A percentile compares a stretch with the other conserved stretches of the same genome.
phyloP scores from a whole-genome alignment of 1,284 basidiomycete species.

The Sporisorium iseilematis-ciliati region DNA sequence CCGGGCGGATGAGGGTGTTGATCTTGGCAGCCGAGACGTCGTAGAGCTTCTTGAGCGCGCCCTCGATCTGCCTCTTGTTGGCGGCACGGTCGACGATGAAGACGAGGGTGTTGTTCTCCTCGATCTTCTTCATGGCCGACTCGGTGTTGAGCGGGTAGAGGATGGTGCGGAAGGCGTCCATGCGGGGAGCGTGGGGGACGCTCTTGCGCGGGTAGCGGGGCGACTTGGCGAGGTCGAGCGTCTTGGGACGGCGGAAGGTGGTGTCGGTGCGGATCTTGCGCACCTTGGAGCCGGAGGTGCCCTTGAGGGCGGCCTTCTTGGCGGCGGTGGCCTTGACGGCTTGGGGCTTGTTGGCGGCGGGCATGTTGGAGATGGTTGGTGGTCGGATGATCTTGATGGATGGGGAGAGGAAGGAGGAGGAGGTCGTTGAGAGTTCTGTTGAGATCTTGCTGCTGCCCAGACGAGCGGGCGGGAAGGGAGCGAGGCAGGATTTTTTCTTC shows the following conservation, averaged over 20 bases:
- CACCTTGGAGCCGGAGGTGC: conserved; percentile 79
- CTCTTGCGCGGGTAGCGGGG: conserved; percentile 96
- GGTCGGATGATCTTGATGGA: conserved; percentile 23
- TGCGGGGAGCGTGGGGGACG: conserved; percentile 91
- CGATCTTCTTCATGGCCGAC: conserved; percentile 84
- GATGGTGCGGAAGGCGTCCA: conserved; percentile 97
- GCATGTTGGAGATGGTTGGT: conserved; percentile 25
- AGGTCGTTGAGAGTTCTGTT: no score
- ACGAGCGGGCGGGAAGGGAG: background rate
- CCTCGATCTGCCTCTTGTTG: conserved; percentile 97
- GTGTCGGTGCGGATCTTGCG: conserved; percentile 89
- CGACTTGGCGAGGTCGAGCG: conserved; percentile 83
- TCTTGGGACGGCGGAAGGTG: conserved; percentile 97
- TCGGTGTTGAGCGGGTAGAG: conserved; percentile 78
- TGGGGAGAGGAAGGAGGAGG: conserved; percentile 6
- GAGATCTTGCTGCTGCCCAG: background rate
- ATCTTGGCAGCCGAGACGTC: conserved; percentile 95
- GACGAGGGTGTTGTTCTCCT: conserved; percentile 99
- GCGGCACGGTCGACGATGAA: conserved; percentile 93
- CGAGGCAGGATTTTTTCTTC: background rate
- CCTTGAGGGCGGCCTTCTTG: conserved; percentile 96
- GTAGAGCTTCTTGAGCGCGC: conserved; percentile 98
- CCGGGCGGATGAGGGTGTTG: conserved; percentile 99
- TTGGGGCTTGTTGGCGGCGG: conserved; percentile 41
- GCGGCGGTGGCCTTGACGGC: conserved; percentile 85